These are phyloP conservation scores for Phaffomyces opuntiae DNA, from an alignment of 805 yeast species.

Conservation along the genomic window DNA sequence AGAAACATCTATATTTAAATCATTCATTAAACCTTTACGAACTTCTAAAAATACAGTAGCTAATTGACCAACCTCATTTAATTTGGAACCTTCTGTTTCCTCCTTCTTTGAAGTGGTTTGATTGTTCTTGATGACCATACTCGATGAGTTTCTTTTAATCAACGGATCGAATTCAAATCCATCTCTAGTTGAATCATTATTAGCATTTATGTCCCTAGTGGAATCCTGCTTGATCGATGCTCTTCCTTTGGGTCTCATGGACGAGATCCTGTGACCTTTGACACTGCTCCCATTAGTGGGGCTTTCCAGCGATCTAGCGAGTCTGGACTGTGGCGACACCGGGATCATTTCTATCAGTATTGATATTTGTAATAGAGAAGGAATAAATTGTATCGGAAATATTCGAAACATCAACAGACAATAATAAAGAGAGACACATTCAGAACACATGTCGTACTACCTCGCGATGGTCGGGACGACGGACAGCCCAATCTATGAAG, in stretches of 20 bases:
- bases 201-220: background rate
- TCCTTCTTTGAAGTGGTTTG: background rate
- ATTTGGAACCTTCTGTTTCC: background rate
- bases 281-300: no score
- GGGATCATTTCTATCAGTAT: no score
- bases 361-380: no score
- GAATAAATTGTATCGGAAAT: no score
- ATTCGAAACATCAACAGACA: no score
- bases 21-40: constrained; percentile 35
- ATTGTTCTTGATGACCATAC: background rate
- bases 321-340: no score
- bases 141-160: background rate
- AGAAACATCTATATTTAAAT: constrained; percentile 31
- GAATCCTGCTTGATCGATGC: background rate
- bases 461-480: constrained; percentile 82
- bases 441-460: constrained; percentile 62
- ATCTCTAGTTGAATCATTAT: constrained; percentile 3
- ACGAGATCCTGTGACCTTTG: no score
- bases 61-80: constrained; percentile 31
- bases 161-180: constrained; percentile 23
- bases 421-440: no score
- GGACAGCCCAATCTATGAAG: constrained; percentile 82
- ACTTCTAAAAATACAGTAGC: constrained; percentile 35
- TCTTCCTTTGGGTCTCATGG: background rate
- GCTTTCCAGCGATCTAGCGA: no score